These are phyloP conservation scores for Zoysia matrella DNA, from an alignment of 202 grass and related monocot genomes.

Conservation along the genomic window DNA sequence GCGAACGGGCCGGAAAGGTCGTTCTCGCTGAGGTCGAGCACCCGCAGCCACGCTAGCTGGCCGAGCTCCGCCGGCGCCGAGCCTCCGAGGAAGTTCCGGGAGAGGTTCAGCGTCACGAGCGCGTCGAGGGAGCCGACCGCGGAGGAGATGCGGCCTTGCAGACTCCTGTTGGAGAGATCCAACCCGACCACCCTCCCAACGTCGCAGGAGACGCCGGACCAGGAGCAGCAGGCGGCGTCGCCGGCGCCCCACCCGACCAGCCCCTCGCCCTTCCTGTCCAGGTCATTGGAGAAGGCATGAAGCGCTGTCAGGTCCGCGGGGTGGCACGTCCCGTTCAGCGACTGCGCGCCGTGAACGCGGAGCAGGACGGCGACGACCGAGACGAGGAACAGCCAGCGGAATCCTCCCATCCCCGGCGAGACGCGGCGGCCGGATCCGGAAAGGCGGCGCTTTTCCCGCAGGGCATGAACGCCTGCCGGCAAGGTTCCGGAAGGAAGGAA, in stretches of 20 bases:
- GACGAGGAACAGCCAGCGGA: conserved; percentile 34
- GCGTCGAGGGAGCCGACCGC: conserved; percentile 55
- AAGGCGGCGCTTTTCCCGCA: conserved; percentile 40
- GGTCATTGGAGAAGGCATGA: conserved; percentile 40
- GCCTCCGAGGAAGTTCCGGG: conserved; percentile 59
- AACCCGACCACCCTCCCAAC: conserved; percentile 58
- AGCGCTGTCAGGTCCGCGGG: conserved; percentile 56
- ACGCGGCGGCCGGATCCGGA: conserved; percentile 24
- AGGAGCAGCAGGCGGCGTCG: conserved; percentile 62
- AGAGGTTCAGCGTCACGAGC: conserved; percentile 67
- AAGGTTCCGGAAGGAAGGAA: not conserved
- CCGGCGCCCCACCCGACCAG: conserved; percentile 52
- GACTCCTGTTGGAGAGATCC: conserved; percentile 70
- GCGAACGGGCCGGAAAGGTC: conserved; percentile 58
- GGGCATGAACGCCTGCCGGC: conserved; percentile 37
- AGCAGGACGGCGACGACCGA: conserved; percentile 32
- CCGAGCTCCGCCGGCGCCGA: conserved; percentile 35
- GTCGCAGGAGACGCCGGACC: conserved; percentile 69
- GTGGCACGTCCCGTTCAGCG: conserved; percentile 58
- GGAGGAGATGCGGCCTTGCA: conserved; percentile 58
- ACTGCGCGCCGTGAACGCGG: not conserved
- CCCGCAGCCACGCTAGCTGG: conserved; percentile 41
- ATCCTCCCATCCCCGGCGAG: conserved; percentile 62
- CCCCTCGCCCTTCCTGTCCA: conserved; percentile 44
- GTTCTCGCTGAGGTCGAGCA: conserved; percentile 84